Percentiles rank a stretch among this genome's conserved stretches.
Evolutionary conservation across 148 eudicot genomes (phyloP).

Genomic region (Talinum fruticosum): DNA sequence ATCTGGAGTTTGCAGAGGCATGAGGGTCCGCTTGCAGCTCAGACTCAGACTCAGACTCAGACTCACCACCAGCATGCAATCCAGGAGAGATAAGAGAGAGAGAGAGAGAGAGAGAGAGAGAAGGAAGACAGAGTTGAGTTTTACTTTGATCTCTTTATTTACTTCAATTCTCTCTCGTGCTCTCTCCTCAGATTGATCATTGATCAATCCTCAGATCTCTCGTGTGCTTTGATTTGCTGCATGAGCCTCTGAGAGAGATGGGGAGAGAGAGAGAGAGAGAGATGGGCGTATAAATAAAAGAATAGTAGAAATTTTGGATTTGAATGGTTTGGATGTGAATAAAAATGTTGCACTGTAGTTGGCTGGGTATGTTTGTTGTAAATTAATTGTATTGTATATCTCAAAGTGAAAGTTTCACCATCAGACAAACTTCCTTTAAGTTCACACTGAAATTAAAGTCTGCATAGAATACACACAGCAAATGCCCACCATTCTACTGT

Average conservation of each 20-base stretch:
- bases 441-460: slow-evolving; percentile 13
- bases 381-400: too few species aligned
- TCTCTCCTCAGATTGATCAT: neutral
- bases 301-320: neutral
- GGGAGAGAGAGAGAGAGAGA: too few species aligned
- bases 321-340: slow-evolving; percentile 13
- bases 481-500: neutral
- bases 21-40: neutral
- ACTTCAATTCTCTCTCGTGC: neutral
- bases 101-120: neutral
- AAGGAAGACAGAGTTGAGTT: neutral
- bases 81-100: neutral
- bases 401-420: neutral
- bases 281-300: too few species aligned
- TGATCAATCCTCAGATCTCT: neutral
- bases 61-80: neutral
- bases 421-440: too few species aligned
- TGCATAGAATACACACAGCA: neutral
- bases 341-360: slow-evolving; percentile 20
- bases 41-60: neutral
- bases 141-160: neutral
- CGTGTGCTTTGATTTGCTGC: neutral
- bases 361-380: neutral
- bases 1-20: neutral
- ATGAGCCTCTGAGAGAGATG: too few species aligned